A percentile compares a stretch with the other conserved stretches of the same genome.
These are phyloP conservation scores for Fragaria iinumae DNA, from an alignment of 306 rosid genomes.

Conservation along the genomic window DNA sequence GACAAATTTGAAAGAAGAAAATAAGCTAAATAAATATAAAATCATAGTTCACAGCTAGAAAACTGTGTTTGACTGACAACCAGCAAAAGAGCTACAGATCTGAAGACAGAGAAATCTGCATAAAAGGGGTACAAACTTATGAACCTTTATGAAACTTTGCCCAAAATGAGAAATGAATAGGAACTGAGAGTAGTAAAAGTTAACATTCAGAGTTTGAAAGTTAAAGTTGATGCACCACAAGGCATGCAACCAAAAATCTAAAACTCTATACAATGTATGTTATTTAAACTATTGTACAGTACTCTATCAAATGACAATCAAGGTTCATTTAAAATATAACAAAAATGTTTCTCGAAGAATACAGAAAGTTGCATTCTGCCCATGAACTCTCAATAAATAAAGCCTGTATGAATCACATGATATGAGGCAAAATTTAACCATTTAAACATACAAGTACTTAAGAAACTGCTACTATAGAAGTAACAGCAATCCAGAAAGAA, in stretches of 20 bases:
- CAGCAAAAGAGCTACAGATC: not conserved
- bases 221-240: not conserved
- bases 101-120: not conserved
- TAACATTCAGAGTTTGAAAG: not conserved
- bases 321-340: not conserved
- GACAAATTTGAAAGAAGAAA: not conserved
- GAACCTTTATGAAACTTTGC: constrained; percentile 15
- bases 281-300: not conserved
- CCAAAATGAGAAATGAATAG: constrained; percentile 27
- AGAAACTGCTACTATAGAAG: constrained; percentile 2
- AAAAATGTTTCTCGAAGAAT: not conserved
- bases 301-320: not conserved
- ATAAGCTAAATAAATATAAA: not conserved
- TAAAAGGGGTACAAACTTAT: not conserved
- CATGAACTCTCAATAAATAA: not conserved
- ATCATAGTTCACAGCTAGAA: not conserved
- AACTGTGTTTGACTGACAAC: not conserved
- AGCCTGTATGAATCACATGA: not conserved
- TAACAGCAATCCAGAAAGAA: not conserved
- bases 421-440: not conserved
- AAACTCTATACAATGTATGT: not conserved
- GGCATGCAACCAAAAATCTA: not conserved
- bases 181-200: not conserved
- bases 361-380: not conserved
- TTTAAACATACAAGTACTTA: not conserved